Base-by-base conservation (phyloP, 2,329 filamentous ascomycete species). In the Daldinia sp. region DNA sequence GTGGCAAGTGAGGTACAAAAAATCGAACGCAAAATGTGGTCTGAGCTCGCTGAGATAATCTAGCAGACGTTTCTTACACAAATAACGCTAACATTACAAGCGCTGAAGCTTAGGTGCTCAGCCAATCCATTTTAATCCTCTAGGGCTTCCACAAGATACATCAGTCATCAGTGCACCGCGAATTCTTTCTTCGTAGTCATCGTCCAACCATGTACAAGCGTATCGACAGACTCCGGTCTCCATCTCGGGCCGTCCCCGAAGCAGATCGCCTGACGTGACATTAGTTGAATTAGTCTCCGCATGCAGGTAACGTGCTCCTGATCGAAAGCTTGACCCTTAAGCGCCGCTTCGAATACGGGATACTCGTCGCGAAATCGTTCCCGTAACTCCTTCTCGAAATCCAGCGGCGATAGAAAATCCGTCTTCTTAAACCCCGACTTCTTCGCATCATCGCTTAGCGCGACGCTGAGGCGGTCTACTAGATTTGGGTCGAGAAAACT, bases 231-330 rank as follows among this genome's bases (percentile, higher is more conserved):
- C 39, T 67, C 63, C 6, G 60, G 60, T 13, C 42, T 56, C 69
- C 69, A 71, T 18, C 69, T 53, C 35, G 69, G 69, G 2, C 69
- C 67, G 10, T 71, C 66, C 6, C 66, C 67, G 10, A 71, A 71
- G 41, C 69, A 71, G 6, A 71, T 42, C 3, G 66, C 60, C 23
- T 67, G 56, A 1, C 66, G 63, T n/a, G 67, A 62, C 60, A 69
- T 63, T 26, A 60, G 28, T 20, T 64, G 69, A 39, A 69, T 62
- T 1, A 71, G 46, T 42, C n/a, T 41, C 28, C 69, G 63, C 66
- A 69, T 67, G 53, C 56, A 64, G 1, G 56, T 53, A 5, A 71
- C 63, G 15, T 71, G 69, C 60, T 64, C 53, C 15, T 51, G 12
- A 1, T 33, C 48, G 18, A 64, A 3, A 7, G 69, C 60, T 23